Percentiles rank a stretch among this genome's conserved stretches.
These are phyloP conservation scores for Streptanthus diversifolius DNA, from an alignment of 345 rosid genomes.

Conservation along the genomic window DNA sequence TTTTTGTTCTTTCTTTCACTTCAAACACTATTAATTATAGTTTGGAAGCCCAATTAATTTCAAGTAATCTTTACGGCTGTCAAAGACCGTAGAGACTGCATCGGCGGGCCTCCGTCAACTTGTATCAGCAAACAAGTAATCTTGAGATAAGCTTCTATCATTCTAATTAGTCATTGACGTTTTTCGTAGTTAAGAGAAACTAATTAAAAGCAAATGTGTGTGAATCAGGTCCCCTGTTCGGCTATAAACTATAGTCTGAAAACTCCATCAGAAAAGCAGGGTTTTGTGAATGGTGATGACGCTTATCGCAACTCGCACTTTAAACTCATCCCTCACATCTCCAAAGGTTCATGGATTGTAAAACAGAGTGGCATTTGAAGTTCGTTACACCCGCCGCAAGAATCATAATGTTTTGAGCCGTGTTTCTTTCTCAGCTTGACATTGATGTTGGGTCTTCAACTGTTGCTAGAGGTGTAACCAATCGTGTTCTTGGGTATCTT, in stretches of 20 bases:
- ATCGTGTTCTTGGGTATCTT: conserved; percentile 76
- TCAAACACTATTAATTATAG: too few relatives aligned
- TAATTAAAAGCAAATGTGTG: background rate
- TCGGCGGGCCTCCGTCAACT: too few relatives aligned
- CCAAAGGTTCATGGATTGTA: conserved; percentile 97
- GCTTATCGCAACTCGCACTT: conserved; percentile 86
- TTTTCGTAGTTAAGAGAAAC: background rate
- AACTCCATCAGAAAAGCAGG: conserved; percentile 67
- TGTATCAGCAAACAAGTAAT: too few relatives aligned
- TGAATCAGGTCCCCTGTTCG: conserved; percentile 66
- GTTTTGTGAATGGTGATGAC: conserved; percentile 81
- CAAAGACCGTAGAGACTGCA: too few relatives aligned
- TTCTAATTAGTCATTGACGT: background rate
- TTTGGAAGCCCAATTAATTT: too few relatives aligned
- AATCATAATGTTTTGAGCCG: conserved; percentile 32
- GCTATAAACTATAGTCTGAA: conserved; percentile 62
- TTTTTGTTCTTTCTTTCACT: too few relatives aligned
- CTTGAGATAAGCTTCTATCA: background rate
- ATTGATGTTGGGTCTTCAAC: conserved; percentile 92
- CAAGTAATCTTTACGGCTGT: too few relatives aligned
- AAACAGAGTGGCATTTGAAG: conserved; percentile 80
- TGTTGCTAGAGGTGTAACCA: conserved; percentile 78
- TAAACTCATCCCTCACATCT: conserved; percentile 86
- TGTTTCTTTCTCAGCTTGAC: conserved; percentile 46
- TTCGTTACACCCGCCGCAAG: conserved; percentile 57